Evolutionary conservation across 345 rosid genomes (phyloP).

Genomic region (Nephelium lappaceum): DNA sequence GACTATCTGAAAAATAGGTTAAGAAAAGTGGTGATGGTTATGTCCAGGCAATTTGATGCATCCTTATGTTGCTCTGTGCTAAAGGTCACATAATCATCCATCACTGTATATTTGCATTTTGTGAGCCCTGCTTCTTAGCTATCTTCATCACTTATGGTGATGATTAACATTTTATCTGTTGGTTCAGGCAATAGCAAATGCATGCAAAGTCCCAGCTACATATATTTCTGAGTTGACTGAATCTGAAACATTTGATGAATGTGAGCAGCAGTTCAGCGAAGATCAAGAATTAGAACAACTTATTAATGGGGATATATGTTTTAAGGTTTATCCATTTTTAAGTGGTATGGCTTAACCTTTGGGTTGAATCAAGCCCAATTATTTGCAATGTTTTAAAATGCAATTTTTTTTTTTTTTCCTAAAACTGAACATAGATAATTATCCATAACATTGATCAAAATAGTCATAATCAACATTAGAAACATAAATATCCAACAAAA

Average conservation of each 20-base stretch:
- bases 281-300: constrained; percentile 82
- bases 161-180: constrained; percentile 16
- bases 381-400: too few relatives aligned
- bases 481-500: too few relatives aligned
- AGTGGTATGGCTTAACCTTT: constrained; percentile 51
- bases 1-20: constrained; percentile 9
- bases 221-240: constrained; percentile 56
- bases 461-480: too few relatives aligned
- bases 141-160: constrained; percentile 9
- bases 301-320: constrained; percentile 65
- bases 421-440: too few relatives aligned
- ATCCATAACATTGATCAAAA: too few relatives aligned
- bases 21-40: background rate
- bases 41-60: background rate
- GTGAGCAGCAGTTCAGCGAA: constrained; percentile 57
- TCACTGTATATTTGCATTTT: constrained; percentile 2
- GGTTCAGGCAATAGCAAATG: constrained; percentile 80
- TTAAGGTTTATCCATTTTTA: constrained; percentile 74
- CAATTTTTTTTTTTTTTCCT: too few relatives aligned
- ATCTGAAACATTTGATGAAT: constrained; percentile 57
- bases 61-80: background rate
- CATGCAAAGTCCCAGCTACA: constrained; percentile 63
- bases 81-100: background rate
- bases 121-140: background rate
- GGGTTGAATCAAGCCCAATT: constrained; percentile 11